Percentiles rank a stretch among this genome's conserved stretches.
Conservation (phyloP, 2,329 filamentous ascomycete species). For the Colletotrichum tofieldiae region DNA sequence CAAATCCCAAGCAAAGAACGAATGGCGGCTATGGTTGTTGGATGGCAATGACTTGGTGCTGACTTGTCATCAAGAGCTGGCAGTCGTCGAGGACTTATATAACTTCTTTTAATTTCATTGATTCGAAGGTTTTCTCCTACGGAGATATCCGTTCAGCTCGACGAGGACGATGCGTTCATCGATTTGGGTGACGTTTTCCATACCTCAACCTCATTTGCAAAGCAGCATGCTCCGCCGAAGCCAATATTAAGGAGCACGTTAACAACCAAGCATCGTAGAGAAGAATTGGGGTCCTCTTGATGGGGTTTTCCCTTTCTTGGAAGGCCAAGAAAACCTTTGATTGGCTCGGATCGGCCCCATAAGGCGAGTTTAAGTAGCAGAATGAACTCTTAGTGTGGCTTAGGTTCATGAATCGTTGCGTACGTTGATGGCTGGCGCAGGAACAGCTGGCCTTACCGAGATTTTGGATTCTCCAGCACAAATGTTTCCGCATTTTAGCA, state of each 20-base stretch:
- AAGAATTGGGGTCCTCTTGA: background rate
- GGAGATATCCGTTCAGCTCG: background rate
- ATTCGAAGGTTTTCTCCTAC: background rate
- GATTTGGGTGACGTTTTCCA: slow-evolving; percentile 8
- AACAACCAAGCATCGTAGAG: background rate
- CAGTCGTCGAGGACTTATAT: background rate
- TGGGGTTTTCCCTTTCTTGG: background rate
- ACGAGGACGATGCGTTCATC: slow-evolving; percentile 14
- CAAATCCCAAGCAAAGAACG: background rate
- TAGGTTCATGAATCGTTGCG: slow-evolving; percentile 19
- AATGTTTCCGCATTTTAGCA: background rate
- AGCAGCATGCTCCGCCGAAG: background rate
- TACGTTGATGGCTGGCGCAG: background rate
- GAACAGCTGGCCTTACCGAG: background rate
- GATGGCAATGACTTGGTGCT: background rate
- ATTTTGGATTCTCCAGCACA: background rate
- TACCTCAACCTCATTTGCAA: slow-evolving; percentile 17
- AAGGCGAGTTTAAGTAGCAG: background rate
- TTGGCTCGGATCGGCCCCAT: slow-evolving; percentile 27
- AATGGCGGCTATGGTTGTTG: background rate
- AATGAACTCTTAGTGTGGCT: slow-evolving; percentile 22
- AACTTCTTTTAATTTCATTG: background rate
- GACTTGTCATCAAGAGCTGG: fast-evolving
- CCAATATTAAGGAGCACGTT: slow-evolving; percentile 17
- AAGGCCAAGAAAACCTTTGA: background rate